phyloP scores from a whole-genome alignment of 331 rosid species.

The Pyracantha coccinea region DNA sequence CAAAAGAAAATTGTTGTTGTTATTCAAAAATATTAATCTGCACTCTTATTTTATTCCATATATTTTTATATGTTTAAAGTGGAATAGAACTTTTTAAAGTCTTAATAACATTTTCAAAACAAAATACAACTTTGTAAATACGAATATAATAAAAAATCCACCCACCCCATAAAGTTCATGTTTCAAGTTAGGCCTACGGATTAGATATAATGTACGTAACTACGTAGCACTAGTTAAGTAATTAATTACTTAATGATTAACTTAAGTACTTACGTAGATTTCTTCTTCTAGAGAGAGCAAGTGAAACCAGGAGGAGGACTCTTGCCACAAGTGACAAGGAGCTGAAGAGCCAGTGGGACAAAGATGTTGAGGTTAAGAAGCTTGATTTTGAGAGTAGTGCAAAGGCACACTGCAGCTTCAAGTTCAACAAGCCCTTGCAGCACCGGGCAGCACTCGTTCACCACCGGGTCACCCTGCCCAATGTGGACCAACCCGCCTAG shows the following conservation, averaged over 20 bases:
- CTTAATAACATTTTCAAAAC: no score
- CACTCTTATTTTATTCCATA: no score
- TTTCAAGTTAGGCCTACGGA: not conserved
- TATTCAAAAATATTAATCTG: no score
- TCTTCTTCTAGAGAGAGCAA: conserved; percentile 22
- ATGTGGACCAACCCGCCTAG: conserved; percentile 29
- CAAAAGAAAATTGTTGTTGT: no score
- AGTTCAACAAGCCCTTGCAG: conserved; percentile 27
- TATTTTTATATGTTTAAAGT: no score
- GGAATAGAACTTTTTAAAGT: no score
- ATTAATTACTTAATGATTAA: not conserved
- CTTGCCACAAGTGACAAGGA: conserved; percentile 41
- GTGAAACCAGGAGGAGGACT: conserved; percentile 35
- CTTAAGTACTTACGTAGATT: not conserved
- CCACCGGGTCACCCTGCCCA: conserved; percentile 23
- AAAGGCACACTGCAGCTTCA: conserved; percentile 39
- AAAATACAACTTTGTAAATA: not conserved
- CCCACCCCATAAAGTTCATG: not conserved
- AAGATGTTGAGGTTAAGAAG: conserved; percentile 25
- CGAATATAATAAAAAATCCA: not conserved
- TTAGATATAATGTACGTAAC: not conserved
- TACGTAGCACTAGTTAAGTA: not conserved
- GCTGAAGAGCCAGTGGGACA: conserved; percentile 40
- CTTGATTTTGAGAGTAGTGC: conserved; percentile 40
- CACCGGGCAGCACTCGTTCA: conserved; percentile 33